A percentile compares a stretch with the other conserved stretches of the same genome.
Conservation (phyloP, 345 rosid genomes). For the Ceriops decandra region DNA sequence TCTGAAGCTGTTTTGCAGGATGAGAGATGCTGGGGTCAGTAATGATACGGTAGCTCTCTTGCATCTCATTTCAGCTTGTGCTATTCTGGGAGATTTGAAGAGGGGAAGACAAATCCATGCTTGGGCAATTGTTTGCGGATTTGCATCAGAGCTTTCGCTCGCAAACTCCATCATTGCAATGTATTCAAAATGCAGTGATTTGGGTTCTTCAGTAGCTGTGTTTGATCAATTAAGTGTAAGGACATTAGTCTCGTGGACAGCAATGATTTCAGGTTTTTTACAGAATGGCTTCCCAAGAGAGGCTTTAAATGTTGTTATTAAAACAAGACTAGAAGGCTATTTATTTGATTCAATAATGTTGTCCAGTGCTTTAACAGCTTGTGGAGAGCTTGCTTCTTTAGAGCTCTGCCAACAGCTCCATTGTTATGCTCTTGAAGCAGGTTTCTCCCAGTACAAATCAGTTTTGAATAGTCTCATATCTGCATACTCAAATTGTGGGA, state of each 20-base stretch:
- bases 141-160: slow-evolving; percentile 24
- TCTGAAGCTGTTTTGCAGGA: slow-evolving; percentile 26
- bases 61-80: slow-evolving; percentile 38
- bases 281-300: slow-evolving; percentile 34
- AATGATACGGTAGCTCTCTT: slow-evolving; percentile 29
- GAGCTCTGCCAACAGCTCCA: slow-evolving; percentile 44
- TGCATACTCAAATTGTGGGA: slow-evolving; percentile 47
- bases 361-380: slow-evolving; percentile 29
- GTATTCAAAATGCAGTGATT: slow-evolving; percentile 45
- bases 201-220: slow-evolving; percentile 33
- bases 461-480: slow-evolving; percentile 46
- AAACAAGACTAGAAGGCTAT: slow-evolving; percentile 24
- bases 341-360: slow-evolving; percentile 34
- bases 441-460: slow-evolving; percentile 19
- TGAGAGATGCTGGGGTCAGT: slow-evolving; percentile 21
- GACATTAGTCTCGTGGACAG: slow-evolving; percentile 49
- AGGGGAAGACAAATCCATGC: slow-evolving; percentile 45
- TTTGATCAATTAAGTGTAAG: slow-evolving; percentile 29
- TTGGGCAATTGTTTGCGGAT: slow-evolving; percentile 30
- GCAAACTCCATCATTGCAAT: slow-evolving; percentile 36
- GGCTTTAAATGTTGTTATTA: slow-evolving; percentile 35
- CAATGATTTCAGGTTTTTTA: slow-evolving; percentile 36
- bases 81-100: slow-evolving; percentile 32
- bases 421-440: slow-evolving; percentile 28
- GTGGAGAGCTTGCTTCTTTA: slow-evolving; percentile 29